Base-by-base conservation (phyloP, 208 protist genomes). In the Vickermania ingenoplastis region DNA sequence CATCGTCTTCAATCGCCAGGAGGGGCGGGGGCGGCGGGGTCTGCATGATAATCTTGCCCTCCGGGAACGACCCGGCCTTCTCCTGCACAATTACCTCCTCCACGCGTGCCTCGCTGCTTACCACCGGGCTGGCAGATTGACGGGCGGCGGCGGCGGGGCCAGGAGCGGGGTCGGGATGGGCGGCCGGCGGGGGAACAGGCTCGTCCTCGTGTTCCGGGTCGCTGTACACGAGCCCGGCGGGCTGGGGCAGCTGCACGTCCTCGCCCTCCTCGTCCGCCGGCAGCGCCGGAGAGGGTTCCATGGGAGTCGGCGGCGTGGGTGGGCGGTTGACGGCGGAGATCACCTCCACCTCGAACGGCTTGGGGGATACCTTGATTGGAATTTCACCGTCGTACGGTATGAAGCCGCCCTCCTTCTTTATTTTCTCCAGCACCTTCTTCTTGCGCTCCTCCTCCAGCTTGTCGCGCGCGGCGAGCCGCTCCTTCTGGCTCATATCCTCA, bases 61-160 rank as follows among this genome's bases (percentile, higher is more conserved):
- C 36, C 11, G 36, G 36, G 11, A 45, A 17, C 36, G 36, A 17
- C 36, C 7, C 36, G 36, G 22, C 55, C 7, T 25, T 31, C 25
- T 77, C 61, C 2, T 41, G 51, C 21, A 59, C 31, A 13, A 59
- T 63, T 50, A 77, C 66, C 62, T 79, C 73, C 48, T 75, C 57
- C 13, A 75, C 50, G 5, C 49, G 63, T 3, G 61, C 65, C 13
- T 55, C 71, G 57, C 65, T 75, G 7, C 52, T 41, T 1, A 54
- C 57, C 11, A 57, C 58, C 26, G 64, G 57, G 45, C 26, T 5
- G 24, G 22, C n/a, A 11, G 51, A 55, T 17, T 48, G 41, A n/a
- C 13, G 13, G 14, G n/a, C n/a, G n/a, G n/a, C n/a, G n/a, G n/a
- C n/a, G 17, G 36, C 17, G 36, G 11, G 11, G 11, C 36, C 11